Evolutionary conservation across 768 basidiomycete species (phyloP).

Genomic region (Lyophyllum decastes): DNA sequence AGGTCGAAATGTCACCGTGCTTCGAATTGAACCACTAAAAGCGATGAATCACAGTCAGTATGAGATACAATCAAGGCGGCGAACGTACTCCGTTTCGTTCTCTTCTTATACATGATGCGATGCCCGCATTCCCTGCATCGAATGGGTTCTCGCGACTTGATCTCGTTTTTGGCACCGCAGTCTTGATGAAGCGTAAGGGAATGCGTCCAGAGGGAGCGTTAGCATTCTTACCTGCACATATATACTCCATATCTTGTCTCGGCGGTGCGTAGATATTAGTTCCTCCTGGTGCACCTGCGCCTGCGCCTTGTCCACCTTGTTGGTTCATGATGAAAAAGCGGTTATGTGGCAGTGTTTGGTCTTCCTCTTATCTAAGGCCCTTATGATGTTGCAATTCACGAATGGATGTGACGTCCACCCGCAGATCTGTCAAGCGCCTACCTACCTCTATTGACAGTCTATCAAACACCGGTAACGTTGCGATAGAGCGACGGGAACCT

Average conservation of each 20-base stretch:
- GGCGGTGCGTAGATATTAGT: slow-evolving; percentile 35
- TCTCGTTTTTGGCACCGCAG: slow-evolving; percentile 91
- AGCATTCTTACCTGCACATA: slow-evolving; percentile 70
- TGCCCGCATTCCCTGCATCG: slow-evolving; percentile 97
- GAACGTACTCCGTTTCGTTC: slow-evolving; percentile 86
- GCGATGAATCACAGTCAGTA: slow-evolving; percentile 1
- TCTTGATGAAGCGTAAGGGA: slow-evolving; percentile 46
- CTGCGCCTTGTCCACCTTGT: slow-evolving; percentile 18
- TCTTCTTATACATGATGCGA: slow-evolving; percentile 98
- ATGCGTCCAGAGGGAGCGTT: not conserved
- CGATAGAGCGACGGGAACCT: not conserved
- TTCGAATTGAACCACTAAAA: slow-evolving; percentile 80
- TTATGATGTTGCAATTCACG: not conserved
- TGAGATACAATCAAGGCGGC: slow-evolving; percentile 2
- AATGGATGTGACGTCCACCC: not conserved
- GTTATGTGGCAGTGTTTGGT: slow-evolving; percentile 20
- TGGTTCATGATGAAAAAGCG: slow-evolving; percentile 26
- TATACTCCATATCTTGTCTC: slow-evolving; percentile 76
- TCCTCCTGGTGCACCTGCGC: slow-evolving; percentile 20
- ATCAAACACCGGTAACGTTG: not conserved
- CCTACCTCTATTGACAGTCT: not conserved
- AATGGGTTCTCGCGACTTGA: slow-evolving; percentile 89
- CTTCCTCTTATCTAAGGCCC: too few relatives aligned
- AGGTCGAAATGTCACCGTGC: slow-evolving; percentile 53
- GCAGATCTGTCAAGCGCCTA: slow-evolving; percentile 2